Conservation (phyloP, 2,329 filamentous ascomycete genomes). For the Trichoderma lentiforme region DNA sequence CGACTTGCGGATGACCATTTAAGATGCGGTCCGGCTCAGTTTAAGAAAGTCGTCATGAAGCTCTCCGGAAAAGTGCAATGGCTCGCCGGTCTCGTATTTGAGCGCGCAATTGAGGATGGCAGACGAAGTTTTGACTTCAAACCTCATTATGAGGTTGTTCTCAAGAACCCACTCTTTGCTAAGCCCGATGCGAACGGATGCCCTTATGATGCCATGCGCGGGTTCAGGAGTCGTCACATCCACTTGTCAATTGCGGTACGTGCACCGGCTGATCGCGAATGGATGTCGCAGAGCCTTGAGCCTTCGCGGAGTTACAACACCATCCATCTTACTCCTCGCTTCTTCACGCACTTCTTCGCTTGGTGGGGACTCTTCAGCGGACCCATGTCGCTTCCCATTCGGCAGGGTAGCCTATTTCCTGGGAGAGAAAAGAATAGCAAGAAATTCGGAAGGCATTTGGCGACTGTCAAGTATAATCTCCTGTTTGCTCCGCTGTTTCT, state of each 20-base stretch:
- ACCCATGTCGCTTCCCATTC: slow-evolving; percentile 88
- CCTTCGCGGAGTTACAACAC: slow-evolving; percentile 92
- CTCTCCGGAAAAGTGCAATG: slow-evolving; percentile 93
- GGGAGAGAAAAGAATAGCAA: slow-evolving; percentile 95
- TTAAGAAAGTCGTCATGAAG: slow-evolving; percentile 99
- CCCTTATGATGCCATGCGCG: slow-evolving; percentile 87
- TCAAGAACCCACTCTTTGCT: slow-evolving; percentile 76
- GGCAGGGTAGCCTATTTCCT: slow-evolving; percentile 88
- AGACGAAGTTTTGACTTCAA: slow-evolving; percentile 81
- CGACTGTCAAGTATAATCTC: slow-evolving; percentile 98
- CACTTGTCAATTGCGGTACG: slow-evolving; percentile 90
- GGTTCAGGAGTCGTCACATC: slow-evolving; percentile 96
- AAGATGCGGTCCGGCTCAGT: slow-evolving; percentile 77
- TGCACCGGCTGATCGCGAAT: slow-evolving; percentile 82
- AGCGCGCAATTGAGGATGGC: slow-evolving; percentile 71
- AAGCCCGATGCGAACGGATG: slow-evolving; percentile 53
- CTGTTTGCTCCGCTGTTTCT: slow-evolving; percentile 89
- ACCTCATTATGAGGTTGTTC: slow-evolving; percentile 85
- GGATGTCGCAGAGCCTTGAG: slow-evolving; percentile 71
- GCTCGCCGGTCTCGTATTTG: slow-evolving; percentile 88
- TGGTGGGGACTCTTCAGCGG: slow-evolving; percentile 98
- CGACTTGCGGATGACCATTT: slow-evolving; percentile 60
- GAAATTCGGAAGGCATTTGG: slow-evolving; percentile 93
- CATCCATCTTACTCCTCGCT: slow-evolving; percentile 87
- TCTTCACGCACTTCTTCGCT: slow-evolving; percentile 96